phyloP scores from a whole-genome alignment of 371 early-diverging fungal genomes.

The Funneliformis caledonium region DNA sequence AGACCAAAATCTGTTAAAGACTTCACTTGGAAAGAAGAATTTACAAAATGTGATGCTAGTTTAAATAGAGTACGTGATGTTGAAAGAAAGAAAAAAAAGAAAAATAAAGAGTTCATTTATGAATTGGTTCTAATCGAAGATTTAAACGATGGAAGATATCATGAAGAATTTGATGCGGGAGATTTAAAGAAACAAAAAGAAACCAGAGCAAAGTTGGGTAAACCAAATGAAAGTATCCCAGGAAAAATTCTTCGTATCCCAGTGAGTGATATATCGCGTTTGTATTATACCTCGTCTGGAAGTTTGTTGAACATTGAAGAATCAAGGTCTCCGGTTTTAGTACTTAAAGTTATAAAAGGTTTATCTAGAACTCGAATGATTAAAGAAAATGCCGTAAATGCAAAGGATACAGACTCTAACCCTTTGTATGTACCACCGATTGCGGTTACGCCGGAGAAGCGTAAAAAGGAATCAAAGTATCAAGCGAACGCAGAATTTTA shows the following conservation, averaged over 20 bases:
- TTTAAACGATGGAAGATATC: conserved; percentile 74
- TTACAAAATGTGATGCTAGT: conserved; percentile 53
- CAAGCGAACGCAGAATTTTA: conserved; percentile 20
- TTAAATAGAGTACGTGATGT: conserved; percentile 42
- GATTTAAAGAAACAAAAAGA: conserved; percentile 31
- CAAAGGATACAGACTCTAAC: background rate
- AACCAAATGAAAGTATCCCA: conserved; percentile 34
- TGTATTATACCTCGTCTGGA: conserved; percentile 76
- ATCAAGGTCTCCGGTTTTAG: conserved; percentile 67
- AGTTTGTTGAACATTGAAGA: conserved; percentile 74
- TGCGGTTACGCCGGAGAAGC: conserved; percentile 11
- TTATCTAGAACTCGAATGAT: background rate
- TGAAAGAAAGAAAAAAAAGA: conserved; percentile 12
- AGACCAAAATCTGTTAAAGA: conserved; percentile 56
- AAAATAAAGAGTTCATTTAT: conserved; percentile 45
- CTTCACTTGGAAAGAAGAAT: conserved; percentile 84
- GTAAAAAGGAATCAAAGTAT: background rate
- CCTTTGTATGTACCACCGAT: conserved; percentile 25
- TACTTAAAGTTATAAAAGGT: conserved; percentile 59
- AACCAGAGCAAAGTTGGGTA: background rate
- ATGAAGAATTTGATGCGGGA: conserved; percentile 56
- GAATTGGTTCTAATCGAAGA: conserved; percentile 63
- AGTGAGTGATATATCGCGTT: conserved; percentile 52
- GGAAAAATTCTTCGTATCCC: conserved; percentile 45
- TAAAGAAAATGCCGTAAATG: background rate